These are phyloP conservation scores for Coprinellus aureogranulatus DNA, from an alignment of 768 basidiomycete species.

Conservation along the genomic window DNA sequence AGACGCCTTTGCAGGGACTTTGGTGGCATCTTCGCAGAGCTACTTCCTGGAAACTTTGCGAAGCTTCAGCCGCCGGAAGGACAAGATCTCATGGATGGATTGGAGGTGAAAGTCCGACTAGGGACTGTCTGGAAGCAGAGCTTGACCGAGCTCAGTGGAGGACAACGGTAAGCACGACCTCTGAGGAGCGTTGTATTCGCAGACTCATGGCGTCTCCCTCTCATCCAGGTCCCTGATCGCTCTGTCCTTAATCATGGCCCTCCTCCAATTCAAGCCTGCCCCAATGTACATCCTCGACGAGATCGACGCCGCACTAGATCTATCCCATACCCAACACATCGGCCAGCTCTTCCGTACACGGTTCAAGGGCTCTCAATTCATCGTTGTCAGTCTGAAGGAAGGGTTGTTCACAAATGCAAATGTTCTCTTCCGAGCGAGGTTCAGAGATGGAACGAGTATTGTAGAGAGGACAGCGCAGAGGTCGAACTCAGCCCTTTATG, in stretches of 20 bases:
- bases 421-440: constrained; percentile 88
- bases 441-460: constrained; percentile 90
- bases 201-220: background rate
- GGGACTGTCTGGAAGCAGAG: constrained; percentile 98
- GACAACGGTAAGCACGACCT: constrained; percentile 72
- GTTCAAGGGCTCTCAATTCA: constrained; percentile 98
- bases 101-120: constrained; percentile 95
- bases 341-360: constrained; percentile 96
- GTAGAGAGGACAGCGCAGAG: constrained; percentile 78
- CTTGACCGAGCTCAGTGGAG: constrained; percentile 94
- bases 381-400: constrained; percentile 95
- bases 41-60: constrained; percentile 94
- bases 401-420: constrained; percentile 98
- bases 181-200: too few species aligned
- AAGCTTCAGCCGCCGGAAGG: constrained; percentile 93
- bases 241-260: constrained; percentile 95
- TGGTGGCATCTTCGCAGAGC: constrained; percentile 91
- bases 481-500: constrained; percentile 50
- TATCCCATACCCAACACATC: constrained; percentile 96
- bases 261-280: constrained; percentile 98
- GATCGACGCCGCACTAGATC: constrained; percentile 94
- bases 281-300: constrained; percentile 99
- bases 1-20: constrained; percentile 67
- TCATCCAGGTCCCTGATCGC: constrained; percentile 86
- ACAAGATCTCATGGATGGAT: constrained; percentile 88